Percentiles rank a stretch among this genome's conserved stretches.
Evolutionary conservation across 176 grass and related monocot genomes (phyloP).

Genomic region (Zizania latifolia): DNA sequence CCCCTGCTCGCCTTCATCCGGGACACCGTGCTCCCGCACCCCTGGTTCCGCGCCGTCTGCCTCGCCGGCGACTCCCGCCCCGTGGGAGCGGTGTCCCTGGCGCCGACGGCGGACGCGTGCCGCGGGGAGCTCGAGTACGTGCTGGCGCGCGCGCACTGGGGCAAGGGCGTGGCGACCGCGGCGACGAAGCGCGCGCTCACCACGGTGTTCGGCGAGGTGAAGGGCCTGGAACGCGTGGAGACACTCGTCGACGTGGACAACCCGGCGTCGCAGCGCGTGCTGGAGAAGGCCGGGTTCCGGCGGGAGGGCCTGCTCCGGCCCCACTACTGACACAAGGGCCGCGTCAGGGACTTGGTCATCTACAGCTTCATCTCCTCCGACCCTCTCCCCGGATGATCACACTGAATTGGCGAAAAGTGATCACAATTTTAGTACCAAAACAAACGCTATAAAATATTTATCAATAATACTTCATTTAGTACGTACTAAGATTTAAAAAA

Average conservation of each 20-base stretch:
- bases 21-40: slow-evolving; percentile 41
- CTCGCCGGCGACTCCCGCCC: slow-evolving; percentile 18
- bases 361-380: slow-evolving; percentile 57
- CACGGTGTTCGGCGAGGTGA: slow-evolving; percentile 30
- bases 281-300: slow-evolving; percentile 62
- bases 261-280: slow-evolving; percentile 58
- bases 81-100: slow-evolving; percentile 52
- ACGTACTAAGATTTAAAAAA: too few species aligned
- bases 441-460: too few species aligned
- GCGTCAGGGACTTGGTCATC: slow-evolving; percentile 45
- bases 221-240: slow-evolving; percentile 53
- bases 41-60: slow-evolving; percentile 59
- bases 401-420: too few species aligned
- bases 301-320: slow-evolving; percentile 64
- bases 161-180: slow-evolving; percentile 51
- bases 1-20: slow-evolving; percentile 44
- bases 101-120: slow-evolving; percentile 29
- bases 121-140: slow-evolving; percentile 67
- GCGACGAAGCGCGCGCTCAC: slow-evolving; percentile 37
- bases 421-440: too few species aligned
- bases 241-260: slow-evolving; percentile 73
- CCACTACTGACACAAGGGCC: slow-evolving; percentile 54
- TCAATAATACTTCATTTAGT: too few species aligned
- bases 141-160: slow-evolving; percentile 61
- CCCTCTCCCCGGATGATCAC: background rate